Base-by-base conservation (phyloP, 1,284 basidiomycete genomes). In the Neonothopanus nambi region DNA sequence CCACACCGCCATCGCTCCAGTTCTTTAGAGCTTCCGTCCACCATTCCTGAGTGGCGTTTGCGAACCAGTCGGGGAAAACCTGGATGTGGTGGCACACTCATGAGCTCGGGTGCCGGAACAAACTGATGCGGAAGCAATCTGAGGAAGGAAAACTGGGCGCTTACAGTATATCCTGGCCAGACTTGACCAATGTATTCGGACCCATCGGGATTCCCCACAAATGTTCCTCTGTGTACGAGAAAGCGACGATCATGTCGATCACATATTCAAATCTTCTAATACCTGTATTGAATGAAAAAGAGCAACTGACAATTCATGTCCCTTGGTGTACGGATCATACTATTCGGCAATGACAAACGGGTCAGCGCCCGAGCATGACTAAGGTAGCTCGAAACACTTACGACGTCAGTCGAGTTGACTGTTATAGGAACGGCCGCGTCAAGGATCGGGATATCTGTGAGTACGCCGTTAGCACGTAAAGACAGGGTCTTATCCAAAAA, bases 31-130 rank as follows among this genome's bases (percentile, higher is more conserved):
- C 79, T 23, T 83, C 77, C 1, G 76, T 78, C 84, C 84, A 87
- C 73, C 78, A 85, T 17, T 67, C 54, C 57, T 79, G 75, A 0
- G 82, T 78, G 48, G 81, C 80, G 15, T 78, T 69, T 35, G 76
- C 73, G 61, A 89, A 87, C 86, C 85, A 89, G 62, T 90, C 87
- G 0, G 85, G 83, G 67, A 85, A 87, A 12, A 72, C 75, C 78
- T 78, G 45, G n/a, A n/a, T n/a, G n/a, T n/a, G 13, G 23, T 23
- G 12, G 18, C 26, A 4, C 37, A 51, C 15, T 9, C 13, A 13
- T 33, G 8, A 33, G 30, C 30, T 3, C 9, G 2, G 30, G 30
- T 11, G 3, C 30, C 18, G 21, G 51, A 43, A 24, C 30, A 51
- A 30, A 33, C 30, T 8, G 8, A 8, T 33, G 11, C 26, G 11